These are phyloP conservation scores for Crithidia expoeki DNA, from an alignment of 208 protist genomes.

Conservation along the genomic window DNA sequence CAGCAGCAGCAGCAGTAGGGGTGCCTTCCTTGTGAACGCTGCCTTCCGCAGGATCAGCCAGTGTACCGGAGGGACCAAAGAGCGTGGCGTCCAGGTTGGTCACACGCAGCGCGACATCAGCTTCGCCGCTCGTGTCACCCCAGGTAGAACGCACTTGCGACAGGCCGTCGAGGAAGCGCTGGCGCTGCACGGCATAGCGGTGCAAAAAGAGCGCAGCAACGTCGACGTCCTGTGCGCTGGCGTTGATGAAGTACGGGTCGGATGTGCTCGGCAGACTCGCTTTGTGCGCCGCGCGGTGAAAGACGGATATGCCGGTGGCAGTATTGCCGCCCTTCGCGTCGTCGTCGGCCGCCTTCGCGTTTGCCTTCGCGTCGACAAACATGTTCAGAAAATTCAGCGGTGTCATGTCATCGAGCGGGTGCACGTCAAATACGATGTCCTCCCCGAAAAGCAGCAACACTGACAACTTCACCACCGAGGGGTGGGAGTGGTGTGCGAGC, in stretches of 20 bases:
- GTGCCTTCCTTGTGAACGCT: not conserved
- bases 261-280: conserved; percentile 80
- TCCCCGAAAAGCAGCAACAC: conserved; percentile 86
- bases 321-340: conserved; percentile 40
- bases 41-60: conserved; percentile 32
- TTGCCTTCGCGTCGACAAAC: conserved; percentile 86
- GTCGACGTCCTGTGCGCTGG: conserved; percentile 83
- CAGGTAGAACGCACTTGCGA: conserved; percentile 85
- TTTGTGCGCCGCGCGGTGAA: conserved; percentile 69
- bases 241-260: conserved; percentile 88
- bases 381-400: conserved; percentile 87
- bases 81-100: conserved; percentile 70
- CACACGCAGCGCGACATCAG: conserved; percentile 74
- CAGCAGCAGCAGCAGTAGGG: not conserved
- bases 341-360: conserved; percentile 33
- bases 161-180: conserved; percentile 85
- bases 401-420: conserved; percentile 92
- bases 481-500: conserved; percentile 86
- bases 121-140: conserved; percentile 84
- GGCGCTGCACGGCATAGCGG: conserved; percentile 89
- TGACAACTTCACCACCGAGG: conserved; percentile 88
- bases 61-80: conserved; percentile 76
- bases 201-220: conserved; percentile 87
- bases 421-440: conserved; percentile 86
- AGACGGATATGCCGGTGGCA: conserved; percentile 71